phyloP scores from a whole-genome alignment of 2,329 filamentous ascomycete genomes.

The Penicillium vulpinum region DNA sequence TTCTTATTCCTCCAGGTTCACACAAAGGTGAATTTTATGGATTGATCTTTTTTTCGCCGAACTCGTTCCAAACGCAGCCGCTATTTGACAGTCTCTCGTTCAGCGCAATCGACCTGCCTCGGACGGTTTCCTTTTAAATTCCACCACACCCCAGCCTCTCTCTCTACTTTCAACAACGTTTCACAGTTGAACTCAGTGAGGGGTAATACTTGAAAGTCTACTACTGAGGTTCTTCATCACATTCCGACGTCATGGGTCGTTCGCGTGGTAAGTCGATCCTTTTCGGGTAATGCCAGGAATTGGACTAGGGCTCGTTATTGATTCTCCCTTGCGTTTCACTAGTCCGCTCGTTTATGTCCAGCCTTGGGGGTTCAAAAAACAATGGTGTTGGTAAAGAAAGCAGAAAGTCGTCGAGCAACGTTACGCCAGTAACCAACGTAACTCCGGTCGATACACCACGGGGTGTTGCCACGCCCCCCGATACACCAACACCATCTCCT shows the following conservation, averaged over 20 bases:
- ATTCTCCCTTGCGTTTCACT: constrained; percentile 32
- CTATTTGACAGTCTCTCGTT: constrained; percentile 10
- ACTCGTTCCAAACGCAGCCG: constrained; percentile 3
- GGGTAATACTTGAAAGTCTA: not conserved
- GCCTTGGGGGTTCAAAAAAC: constrained; percentile 38
- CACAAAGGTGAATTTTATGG: constrained; percentile 13
- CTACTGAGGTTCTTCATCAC: constrained; percentile 5
- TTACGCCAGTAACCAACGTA: constrained; percentile 15
- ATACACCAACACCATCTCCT: constrained; percentile 39
- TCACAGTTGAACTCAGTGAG: constrained; percentile 9
- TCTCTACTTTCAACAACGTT: constrained; percentile 4
- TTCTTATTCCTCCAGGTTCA: constrained; percentile 1
- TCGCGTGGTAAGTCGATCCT: constrained; percentile 39
- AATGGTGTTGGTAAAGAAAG: constrained; percentile 38
- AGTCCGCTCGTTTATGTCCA: constrained; percentile 88
- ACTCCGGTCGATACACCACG: constrained; percentile 25
- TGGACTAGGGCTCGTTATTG: constrained; percentile 13
- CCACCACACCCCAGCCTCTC: not conserved
- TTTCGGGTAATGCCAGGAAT: constrained; percentile 12
- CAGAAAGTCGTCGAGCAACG: constrained; percentile 32
- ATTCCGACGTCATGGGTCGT: constrained; percentile 35
- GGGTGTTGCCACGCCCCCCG: constrained; percentile 39
- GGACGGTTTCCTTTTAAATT: constrained; percentile 18
- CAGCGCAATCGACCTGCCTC: constrained; percentile 1
- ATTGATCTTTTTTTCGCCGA: constrained; percentile 12